Evolutionary conservation across 768 basidiomycete genomes (phyloP).

Genomic region (Macrolepiota dolichaula): DNA sequence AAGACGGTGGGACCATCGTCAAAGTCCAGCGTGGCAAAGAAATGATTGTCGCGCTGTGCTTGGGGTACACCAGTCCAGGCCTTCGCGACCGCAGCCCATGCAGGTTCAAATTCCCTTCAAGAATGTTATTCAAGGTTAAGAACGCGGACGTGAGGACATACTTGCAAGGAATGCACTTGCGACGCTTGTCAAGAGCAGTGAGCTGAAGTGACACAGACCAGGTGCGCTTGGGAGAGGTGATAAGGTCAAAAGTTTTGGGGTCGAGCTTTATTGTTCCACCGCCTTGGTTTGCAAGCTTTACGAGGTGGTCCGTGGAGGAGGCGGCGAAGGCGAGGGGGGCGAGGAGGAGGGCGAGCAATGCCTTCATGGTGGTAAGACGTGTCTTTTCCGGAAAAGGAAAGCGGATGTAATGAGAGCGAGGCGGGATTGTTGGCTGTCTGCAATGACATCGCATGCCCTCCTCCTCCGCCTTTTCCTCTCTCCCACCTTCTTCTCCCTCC

Average conservation of each 20-base stretch:
- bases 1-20: slow-evolving; percentile 73
- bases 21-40: slow-evolving; percentile 93
- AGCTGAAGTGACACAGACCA: slow-evolving; percentile 89
- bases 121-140: slow-evolving; percentile 5
- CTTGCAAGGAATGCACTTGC: slow-evolving; percentile 93
- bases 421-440: slow-evolving; percentile 1
- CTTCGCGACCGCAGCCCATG: slow-evolving; percentile 76
- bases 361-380: slow-evolving; percentile 17
- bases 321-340: slow-evolving; percentile 31
- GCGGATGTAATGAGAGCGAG: background rate
- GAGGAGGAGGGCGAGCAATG: slow-evolving; percentile 26
- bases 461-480: slow-evolving; percentile 91
- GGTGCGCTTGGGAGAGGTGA: slow-evolving; percentile 71
- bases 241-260: slow-evolving; percentile 68
- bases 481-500: slow-evolving; percentile 89
- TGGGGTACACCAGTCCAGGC: slow-evolving; percentile 71
- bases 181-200: slow-evolving; percentile 79
- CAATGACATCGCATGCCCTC: slow-evolving; percentile 74
- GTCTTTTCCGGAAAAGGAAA: slow-evolving; percentile 22
- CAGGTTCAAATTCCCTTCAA: slow-evolving; percentile 81
- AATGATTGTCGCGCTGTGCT: slow-evolving; percentile 72
- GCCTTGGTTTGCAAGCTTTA: slow-evolving; percentile 62
- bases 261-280: slow-evolving; percentile 84
- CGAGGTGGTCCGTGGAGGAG: slow-evolving; percentile 52
- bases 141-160: slow-evolving; percentile 34